These are phyloP conservation scores for Colletotrichum sp. DNA, from an alignment of 2,329 filamentous ascomycete genomes.

Conservation along the genomic window DNA sequence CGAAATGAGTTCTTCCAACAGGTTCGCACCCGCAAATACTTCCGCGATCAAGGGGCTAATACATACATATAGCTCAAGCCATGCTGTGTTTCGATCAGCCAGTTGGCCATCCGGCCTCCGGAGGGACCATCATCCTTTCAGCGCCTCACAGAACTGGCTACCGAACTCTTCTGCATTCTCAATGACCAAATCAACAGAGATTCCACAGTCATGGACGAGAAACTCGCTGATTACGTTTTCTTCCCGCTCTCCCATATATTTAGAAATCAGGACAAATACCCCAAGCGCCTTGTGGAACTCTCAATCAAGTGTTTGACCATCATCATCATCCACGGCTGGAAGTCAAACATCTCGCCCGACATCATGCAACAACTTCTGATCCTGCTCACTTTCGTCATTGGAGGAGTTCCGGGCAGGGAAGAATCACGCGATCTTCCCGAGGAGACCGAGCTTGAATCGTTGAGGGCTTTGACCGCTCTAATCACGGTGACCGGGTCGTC, in stretches of 20 bases:
- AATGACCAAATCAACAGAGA: constrained; percentile 47
- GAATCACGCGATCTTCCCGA: constrained; percentile 60
- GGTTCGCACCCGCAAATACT: constrained; percentile 23
- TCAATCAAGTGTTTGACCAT: constrained; percentile 77
- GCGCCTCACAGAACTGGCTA: constrained; percentile 50
- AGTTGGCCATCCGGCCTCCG: constrained; percentile 56
- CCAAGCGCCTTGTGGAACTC: constrained; percentile 75
- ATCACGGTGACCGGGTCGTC: constrained; percentile 64
- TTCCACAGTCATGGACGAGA: constrained; percentile 69
- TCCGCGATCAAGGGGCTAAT: background rate
- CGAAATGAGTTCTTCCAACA: constrained; percentile 43
- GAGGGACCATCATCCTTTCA: constrained; percentile 45
- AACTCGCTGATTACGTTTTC: constrained; percentile 92
- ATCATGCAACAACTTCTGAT: constrained; percentile 86
- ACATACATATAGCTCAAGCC: constrained; percentile 61
- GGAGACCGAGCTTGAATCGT: constrained; percentile 76
- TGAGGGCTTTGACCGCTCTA: constrained; percentile 71
- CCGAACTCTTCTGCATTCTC: constrained; percentile 52
- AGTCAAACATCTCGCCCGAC: constrained; percentile 69
- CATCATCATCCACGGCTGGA: constrained; percentile 82
- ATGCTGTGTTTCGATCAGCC: constrained; percentile 64
- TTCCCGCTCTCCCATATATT: constrained; percentile 91
- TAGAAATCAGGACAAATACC: constrained; percentile 73
- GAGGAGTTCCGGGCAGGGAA: constrained; percentile 68
- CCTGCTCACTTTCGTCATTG: constrained; percentile 81